Conservation (phyloP, 371 early-diverging fungal genomes). For the Syncephalastrum contaminatum region DNA sequence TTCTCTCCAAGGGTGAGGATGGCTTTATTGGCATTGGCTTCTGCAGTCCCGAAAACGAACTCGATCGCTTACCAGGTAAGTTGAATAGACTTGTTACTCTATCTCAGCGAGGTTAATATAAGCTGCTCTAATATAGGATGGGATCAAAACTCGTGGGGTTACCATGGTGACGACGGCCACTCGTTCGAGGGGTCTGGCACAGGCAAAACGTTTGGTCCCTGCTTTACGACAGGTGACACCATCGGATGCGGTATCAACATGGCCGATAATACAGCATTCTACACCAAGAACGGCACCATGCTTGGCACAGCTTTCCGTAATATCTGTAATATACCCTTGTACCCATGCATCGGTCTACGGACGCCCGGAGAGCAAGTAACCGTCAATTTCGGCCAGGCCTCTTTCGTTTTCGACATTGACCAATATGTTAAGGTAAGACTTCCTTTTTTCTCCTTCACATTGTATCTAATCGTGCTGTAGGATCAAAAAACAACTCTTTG, state of each 20-base stretch:
- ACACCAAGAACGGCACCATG: slow-evolving; percentile 88
- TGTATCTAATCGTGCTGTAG: slow-evolving; percentile 2
- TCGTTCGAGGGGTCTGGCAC: slow-evolving; percentile 76
- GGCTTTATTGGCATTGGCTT: slow-evolving; percentile 95
- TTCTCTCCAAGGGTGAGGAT: slow-evolving; percentile 86
- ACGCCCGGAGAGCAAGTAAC: slow-evolving; percentile 84
- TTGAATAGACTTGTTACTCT: slow-evolving; percentile 62
- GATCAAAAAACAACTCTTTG: slow-evolving; percentile 9
- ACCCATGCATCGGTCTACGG: slow-evolving; percentile 87
- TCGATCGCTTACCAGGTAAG: slow-evolving; percentile 79
- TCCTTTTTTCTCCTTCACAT: not conserved
- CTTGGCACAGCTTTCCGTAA: slow-evolving; percentile 61
- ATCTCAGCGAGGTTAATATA: too few relatives aligned
- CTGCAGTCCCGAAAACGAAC: slow-evolving; percentile 52
- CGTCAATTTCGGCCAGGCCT: slow-evolving; percentile 88
- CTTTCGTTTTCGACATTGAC: slow-evolving; percentile 87
- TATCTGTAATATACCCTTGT: slow-evolving; percentile 50
- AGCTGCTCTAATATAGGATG: slow-evolving; percentile 54
- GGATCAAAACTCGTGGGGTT: slow-evolving; percentile 84
- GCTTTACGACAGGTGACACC: slow-evolving; percentile 87
- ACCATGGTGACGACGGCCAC: slow-evolving; percentile 94
- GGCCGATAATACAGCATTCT: slow-evolving; percentile 71
- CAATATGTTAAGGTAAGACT: slow-evolving; percentile 64
- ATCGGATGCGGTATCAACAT: slow-evolving; percentile 95
- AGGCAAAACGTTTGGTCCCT: slow-evolving; percentile 88